Percentiles rank a stretch among this genome's conserved stretches.
Evolutionary conservation across 148 eudicot genomes (phyloP).

Genomic region (Amaranthus palmeri): DNA sequence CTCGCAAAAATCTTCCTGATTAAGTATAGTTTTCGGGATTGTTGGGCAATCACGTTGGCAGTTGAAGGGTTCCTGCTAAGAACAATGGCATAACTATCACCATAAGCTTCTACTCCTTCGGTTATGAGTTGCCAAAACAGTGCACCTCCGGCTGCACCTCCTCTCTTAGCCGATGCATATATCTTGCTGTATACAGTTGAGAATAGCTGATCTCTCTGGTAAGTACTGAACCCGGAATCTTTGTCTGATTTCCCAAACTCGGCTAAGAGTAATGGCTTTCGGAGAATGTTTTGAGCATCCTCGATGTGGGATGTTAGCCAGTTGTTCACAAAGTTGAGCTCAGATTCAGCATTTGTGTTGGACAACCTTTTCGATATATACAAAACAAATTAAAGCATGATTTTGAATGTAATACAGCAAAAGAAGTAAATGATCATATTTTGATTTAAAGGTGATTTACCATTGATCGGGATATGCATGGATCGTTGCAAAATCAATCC

Average conservation of each 20-base stretch:
- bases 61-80: slow-evolving; percentile 55
- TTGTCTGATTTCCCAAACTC: slow-evolving; percentile 82
- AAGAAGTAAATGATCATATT: background rate
- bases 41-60: slow-evolving; percentile 55
- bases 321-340: slow-evolving; percentile 54
- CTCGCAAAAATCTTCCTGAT: slow-evolving; percentile 56
- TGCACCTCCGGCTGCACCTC: slow-evolving; percentile 77
- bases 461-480: slow-evolving; percentile 94
- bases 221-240: slow-evolving; percentile 57
- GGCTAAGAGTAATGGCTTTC: slow-evolving; percentile 67
- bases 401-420: background rate
- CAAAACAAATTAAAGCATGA: background rate
- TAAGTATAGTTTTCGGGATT: slow-evolving; percentile 53
- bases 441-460: slow-evolving; percentile 28
- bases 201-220: slow-evolving; percentile 53
- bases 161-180: slow-evolving; percentile 62
- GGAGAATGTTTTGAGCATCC: slow-evolving; percentile 52
- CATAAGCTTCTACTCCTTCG: slow-evolving; percentile 52
- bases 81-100: slow-evolving; percentile 70
- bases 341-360: slow-evolving; percentile 43
- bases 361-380: slow-evolving; percentile 50
- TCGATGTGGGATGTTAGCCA: slow-evolving; percentile 76
- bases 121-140: slow-evolving; percentile 87
- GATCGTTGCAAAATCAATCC: slow-evolving; percentile 84
- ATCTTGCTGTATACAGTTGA: slow-evolving; percentile 47